Base-by-base conservation (phyloP, 202 grass and related monocot genomes). In the Saccharum hybrid region DNA sequence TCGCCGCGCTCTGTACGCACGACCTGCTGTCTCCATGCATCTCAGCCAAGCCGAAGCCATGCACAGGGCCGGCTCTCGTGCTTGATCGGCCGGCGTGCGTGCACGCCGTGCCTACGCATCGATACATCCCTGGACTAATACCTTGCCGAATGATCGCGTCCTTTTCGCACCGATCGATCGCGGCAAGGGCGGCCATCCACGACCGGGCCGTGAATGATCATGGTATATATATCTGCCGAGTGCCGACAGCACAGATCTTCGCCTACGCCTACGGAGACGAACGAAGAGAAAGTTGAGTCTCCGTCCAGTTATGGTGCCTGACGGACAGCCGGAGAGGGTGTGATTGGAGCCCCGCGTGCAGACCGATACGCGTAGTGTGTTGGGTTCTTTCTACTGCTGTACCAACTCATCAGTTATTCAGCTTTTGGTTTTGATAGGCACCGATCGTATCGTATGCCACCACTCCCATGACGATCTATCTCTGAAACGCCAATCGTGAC, bases 151-250 rank as follows among this genome's bases (percentile, higher is more conserved):
- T 82, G 48, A 84, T 76, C 21, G 71, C 46, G 21, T 7, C 5
- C 37, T 83, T 74, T 54, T 15, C 31, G n/a, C 0, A 19, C 49
- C 49, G 49, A 52, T 52, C 14, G 48, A 11, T 15, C 46, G 14
- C 6, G 59, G 39, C 64, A 37, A 16, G 8, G 2, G 56, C 12
- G 12, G n/a, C 63, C 30, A 16, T 39, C 74, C 54, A 19, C 28
- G 28, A 28, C 28, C 28, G 28, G 40, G 52, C 79, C 79, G 51
- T n/a, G 51, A 57, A 63, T 37, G 56, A 63, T 62, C 65, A 7
- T 10, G 54, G 28, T 16, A 78, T 42, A 78, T 42, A 10, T 43
- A 65, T 33, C 83, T 49, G 65, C 74, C 74, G 66, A 48, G 74
- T 49, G 65, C 74, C 74, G 66, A 48, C 74, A 42, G 40, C 34